Evolutionary conservation across 345 rosid genomes (phyloP), one percentile per base, ranked within the genome.

Genomic region (Draba incana): DNA sequence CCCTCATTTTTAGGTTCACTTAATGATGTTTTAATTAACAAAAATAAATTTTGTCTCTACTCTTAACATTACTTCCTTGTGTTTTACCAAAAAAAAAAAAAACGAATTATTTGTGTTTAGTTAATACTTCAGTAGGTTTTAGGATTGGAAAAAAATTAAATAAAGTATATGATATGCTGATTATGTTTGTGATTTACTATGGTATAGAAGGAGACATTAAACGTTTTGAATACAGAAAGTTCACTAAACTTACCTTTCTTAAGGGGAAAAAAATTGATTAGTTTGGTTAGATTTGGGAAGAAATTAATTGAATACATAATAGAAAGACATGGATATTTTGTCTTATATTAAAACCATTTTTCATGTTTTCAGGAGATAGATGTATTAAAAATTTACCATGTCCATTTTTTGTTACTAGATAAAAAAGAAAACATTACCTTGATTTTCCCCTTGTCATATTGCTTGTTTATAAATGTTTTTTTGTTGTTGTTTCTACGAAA

Each of bases 311-410:
- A 11, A 57, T n/a, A 1, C 5, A 2, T 28, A 27, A 16, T 41
- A 9, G 38, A 57, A 45, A 57, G 47, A 60, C 43, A 69, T 14
- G 39, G 10, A 0, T 6, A 9, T 3, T 37, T 1, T 28, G 43
- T 69, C 12, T 69, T 42, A 28, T 50, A 20, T 4, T 39, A 39
- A 69, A 8, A 69, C 66, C 4, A 28, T 28, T 28, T 68, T 58
- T 59, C 74, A 59, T 49, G 66, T 69, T 69, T 59, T 49, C 14
- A 49, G 43, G 59, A 69, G 27, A 7, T n/a, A 25, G 1, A 28
- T 16, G 35, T 49, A 39, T 59, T 50, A 27, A 38, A 50, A 10
- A 4, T 33, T 44, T 0, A 44, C 35, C 2, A 31, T 55, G 45
- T 54, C 62, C 5, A 31, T 33, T 57, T 57, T 7, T 55, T 33